Percentiles rank a stretch among this genome's conserved stretches.
phyloP scores from a whole-genome alignment of 192 early-diverging fungal species.

The Rhizoclosmatium globosum region DNA sequence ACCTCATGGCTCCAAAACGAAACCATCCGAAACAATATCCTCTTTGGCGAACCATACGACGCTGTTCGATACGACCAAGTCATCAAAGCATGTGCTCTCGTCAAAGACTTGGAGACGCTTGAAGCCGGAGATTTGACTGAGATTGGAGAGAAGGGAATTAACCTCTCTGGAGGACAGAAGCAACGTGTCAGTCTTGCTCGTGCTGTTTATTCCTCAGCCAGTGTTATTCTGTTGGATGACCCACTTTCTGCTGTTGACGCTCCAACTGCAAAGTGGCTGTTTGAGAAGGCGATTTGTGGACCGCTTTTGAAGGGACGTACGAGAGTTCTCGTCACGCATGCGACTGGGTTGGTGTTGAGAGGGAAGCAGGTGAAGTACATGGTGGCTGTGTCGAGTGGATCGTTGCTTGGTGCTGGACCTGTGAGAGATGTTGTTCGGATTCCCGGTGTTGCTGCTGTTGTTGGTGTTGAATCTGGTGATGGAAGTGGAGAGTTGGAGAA shows the following conservation, averaged over 20 bases:
- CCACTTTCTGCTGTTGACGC: constrained; percentile 94
- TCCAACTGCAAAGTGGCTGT: constrained; percentile 89
- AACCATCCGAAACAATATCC: constrained; percentile 74
- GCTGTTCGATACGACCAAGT: constrained; percentile 79
- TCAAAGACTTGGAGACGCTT: constrained; percentile 84
- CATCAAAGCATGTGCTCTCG: constrained; percentile 84
- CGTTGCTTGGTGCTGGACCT: constrained; percentile 41
- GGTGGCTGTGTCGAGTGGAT: constrained; percentile 52
- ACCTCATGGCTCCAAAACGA: constrained; percentile 70
- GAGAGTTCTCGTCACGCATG: constrained; percentile 89
- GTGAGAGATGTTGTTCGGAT: constrained; percentile 28
- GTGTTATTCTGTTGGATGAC: constrained; percentile 84
- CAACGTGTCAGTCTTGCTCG: constrained; percentile 79
- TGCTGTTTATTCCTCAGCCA: constrained; percentile 75
- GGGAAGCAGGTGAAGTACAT: constrained; percentile 42
- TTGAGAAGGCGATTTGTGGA: constrained; percentile 77
- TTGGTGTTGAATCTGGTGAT: constrained; percentile 16
- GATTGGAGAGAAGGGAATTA: constrained; percentile 69
- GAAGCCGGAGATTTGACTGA: constrained; percentile 90
- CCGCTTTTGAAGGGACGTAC: constrained; percentile 79
- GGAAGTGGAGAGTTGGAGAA: not conserved
- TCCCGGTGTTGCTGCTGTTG: constrained; percentile 34
- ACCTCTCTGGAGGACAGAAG: constrained; percentile 64
- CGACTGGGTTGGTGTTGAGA: constrained; percentile 52
- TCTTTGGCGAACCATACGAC: constrained; percentile 82